A percentile compares a stretch with the other conserved stretches of the same genome.
Conservation (phyloP, 352 stramenopile species). For the Globisporangium echinulatum region DNA sequence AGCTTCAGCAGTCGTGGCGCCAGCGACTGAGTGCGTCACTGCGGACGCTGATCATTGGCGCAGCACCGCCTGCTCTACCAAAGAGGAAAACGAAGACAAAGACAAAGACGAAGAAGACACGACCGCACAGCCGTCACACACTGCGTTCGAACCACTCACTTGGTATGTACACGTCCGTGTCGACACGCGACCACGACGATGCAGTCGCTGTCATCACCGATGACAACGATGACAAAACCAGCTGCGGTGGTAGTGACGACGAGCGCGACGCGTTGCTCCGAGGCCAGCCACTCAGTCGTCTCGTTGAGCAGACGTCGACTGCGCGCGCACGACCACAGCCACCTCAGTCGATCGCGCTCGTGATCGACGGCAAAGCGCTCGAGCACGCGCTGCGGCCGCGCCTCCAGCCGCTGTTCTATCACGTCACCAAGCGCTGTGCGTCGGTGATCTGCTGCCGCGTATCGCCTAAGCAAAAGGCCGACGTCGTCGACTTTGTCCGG, state of each 20-base stretch:
- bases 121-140: slow-evolving; percentile 1
- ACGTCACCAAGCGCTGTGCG: slow-evolving; percentile 58
- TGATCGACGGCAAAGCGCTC: slow-evolving; percentile 92
- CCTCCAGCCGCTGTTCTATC: slow-evolving; percentile 53
- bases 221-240: slow-evolving; percentile 3
- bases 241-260: background rate
- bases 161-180: slow-evolving; percentile 12
- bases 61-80: background rate
- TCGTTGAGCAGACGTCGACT: too few relatives aligned
- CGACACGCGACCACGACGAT: slow-evolving; percentile 4
- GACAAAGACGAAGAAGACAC: slow-evolving; percentile 5
- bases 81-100: background rate
- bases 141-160: background rate
- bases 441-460: slow-evolving; percentile 87
- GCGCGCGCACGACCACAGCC: too few relatives aligned
- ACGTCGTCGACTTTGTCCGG: slow-evolving; percentile 77
- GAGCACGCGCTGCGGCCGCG: slow-evolving; percentile 51
- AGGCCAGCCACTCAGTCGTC: background rate
- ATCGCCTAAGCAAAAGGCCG: slow-evolving; percentile 84
- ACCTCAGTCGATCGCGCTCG: slow-evolving; percentile 52
- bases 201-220: background rate
- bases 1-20: slow-evolving; percentile 2
- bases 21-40: slow-evolving; percentile 5
- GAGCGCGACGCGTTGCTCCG: slow-evolving; percentile 6
- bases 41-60: slow-evolving; percentile 4